Conservation (phyloP, 768 basidiomycete genomes). For the Termitomyces sp. region DNA sequence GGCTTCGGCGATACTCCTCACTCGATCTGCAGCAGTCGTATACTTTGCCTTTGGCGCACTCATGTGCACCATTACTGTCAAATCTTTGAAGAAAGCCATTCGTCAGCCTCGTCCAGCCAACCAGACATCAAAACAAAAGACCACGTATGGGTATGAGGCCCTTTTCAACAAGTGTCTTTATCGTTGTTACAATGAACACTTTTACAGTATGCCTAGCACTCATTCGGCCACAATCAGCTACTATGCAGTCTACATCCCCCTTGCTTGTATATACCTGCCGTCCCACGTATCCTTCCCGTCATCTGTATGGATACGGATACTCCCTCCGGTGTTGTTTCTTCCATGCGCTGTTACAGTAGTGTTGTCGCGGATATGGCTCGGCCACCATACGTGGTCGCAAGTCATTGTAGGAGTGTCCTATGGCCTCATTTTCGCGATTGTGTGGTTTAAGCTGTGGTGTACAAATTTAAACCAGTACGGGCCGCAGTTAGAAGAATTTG, state of each 20-base stretch:
- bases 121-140: constrained; percentile 41
- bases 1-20: constrained; percentile 50
- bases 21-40: constrained; percentile 57
- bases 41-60: constrained; percentile 63
- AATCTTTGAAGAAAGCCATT: constrained; percentile 57
- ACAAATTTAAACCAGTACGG: constrained; percentile 20
- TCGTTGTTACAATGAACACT: not conserved
- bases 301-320: constrained; percentile 34
- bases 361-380: constrained; percentile 70
- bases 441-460: constrained; percentile 62
- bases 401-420: constrained; percentile 58
- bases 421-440: constrained; percentile 49
- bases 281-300: constrained; percentile 53
- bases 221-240: constrained; percentile 71
- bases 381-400: constrained; percentile 74
- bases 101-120: constrained; percentile 61
- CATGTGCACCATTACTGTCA: constrained; percentile 56
- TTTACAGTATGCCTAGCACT: constrained; percentile 76
- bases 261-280: constrained; percentile 59
- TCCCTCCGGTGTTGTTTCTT: constrained; percentile 45
- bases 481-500: constrained; percentile 9
- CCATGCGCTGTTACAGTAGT: constrained; percentile 58
- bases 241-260: constrained; percentile 57
- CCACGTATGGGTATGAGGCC: constrained; percentile 62
- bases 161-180: not conserved